Evolutionary conservation across 2,329 filamentous ascomycete species (phyloP).

Genomic region (Paraconiothyrium brasiliense): DNA sequence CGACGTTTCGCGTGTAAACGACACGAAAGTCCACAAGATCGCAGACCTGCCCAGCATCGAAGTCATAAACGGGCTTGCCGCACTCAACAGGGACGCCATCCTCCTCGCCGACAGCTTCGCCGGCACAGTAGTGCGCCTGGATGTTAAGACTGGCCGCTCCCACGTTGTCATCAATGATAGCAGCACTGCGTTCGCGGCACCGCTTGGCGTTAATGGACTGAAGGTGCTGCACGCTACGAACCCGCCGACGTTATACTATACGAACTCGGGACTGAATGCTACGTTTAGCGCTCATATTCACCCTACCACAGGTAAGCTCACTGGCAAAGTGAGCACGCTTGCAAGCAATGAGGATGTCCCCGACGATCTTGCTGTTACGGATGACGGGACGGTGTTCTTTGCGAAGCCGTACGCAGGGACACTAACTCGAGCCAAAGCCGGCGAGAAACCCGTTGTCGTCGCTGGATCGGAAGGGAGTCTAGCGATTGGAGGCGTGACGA

Average conservation of each 20-base stretch:
- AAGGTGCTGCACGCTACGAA: background rate
- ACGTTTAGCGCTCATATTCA: background rate
- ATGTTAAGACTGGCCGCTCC: background rate
- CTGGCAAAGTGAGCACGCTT: background rate
- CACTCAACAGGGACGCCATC: background rate
- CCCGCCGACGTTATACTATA: constrained; percentile 3
- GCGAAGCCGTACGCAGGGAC: constrained; percentile 1
- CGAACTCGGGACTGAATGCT: background rate
- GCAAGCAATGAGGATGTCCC: background rate
- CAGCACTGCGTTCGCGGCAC: background rate
- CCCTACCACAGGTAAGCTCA: background rate
- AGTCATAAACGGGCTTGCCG: constrained; percentile 1
- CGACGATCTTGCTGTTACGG: constrained; percentile 4
- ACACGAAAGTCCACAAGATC: constrained; percentile 5
- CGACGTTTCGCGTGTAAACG: constrained; percentile 10
- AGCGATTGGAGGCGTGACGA: background rate
- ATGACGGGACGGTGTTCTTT: constrained; percentile 7
- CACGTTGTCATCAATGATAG: background rate
- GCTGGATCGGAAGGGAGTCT: background rate
- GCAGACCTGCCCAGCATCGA: background rate
- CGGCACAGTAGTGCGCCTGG: background rate
- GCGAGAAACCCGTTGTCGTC: constrained; percentile 1
- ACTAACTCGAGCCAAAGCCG: background rate
- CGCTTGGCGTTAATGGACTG: constrained; percentile 1
- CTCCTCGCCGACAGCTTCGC: constrained; percentile 6